Percentiles rank a stretch among this genome's conserved stretches.
These are phyloP conservation scores for Hyaloperonospora arabidopsidis DNA, from an alignment of 352 stramenopile genomes.

Conservation along the genomic window DNA sequence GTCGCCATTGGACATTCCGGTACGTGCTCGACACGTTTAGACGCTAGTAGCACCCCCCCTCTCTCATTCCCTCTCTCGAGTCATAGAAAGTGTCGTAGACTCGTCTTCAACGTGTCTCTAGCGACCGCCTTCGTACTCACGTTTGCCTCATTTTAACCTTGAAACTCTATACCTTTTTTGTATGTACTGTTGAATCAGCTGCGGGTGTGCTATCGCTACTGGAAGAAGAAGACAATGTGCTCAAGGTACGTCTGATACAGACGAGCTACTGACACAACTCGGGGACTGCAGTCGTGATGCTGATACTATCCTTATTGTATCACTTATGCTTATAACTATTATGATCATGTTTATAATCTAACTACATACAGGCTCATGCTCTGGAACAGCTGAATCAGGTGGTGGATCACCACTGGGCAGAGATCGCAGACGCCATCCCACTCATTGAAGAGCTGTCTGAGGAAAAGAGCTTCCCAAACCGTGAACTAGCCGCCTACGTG, in stretches of 20 bases:
- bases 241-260: slow-evolving; percentile 49
- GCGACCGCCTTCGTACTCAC: too few species aligned
- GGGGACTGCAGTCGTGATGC: background rate
- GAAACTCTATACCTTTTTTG: too few species aligned
- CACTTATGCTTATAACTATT: slow-evolving; percentile 9
- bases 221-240: slow-evolving; percentile 86
- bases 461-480: slow-evolving; percentile 85
- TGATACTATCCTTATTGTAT: background rate
- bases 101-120: too few species aligned
- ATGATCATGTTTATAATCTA: too few species aligned
- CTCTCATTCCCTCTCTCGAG: too few species aligned
- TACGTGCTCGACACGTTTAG: slow-evolving; percentile 24
- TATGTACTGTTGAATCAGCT: slow-evolving; percentile 31
- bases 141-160: too few species aligned
- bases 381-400: slow-evolving; percentile 88
- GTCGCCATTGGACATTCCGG: slow-evolving; percentile 50
- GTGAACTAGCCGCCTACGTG: slow-evolving; percentile 87
- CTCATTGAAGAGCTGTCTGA: slow-evolving; percentile 92
- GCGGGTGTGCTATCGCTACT: slow-evolving; percentile 84
- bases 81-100: too few species aligned
- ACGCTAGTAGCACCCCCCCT: slow-evolving; percentile 1
- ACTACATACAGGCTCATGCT: slow-evolving; percentile 79
- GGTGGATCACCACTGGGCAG: slow-evolving; percentile 91
- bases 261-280: slow-evolving; percentile 1
- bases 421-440: slow-evolving; percentile 88